Percentiles rank a stretch among this genome's conserved stretches.
These are phyloP conservation scores for Leptographium procerum DNA, from an alignment of 2,329 filamentous ascomycete species.

Conservation along the genomic window DNA sequence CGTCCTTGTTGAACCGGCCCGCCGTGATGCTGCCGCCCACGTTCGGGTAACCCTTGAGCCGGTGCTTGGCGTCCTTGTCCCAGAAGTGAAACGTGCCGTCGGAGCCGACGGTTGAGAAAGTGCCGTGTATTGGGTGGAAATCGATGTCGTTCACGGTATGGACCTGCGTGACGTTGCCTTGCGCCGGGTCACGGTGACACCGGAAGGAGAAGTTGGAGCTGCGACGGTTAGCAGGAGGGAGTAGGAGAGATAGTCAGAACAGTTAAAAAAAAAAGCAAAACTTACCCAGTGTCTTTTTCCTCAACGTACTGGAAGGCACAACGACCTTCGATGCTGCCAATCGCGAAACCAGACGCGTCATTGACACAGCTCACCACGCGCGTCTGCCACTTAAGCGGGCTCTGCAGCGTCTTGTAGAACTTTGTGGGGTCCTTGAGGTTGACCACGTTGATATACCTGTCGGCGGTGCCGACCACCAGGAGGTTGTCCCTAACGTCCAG, in stretches of 20 bases:
- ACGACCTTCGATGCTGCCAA: conserved; percentile 91
- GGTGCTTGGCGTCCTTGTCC: conserved; percentile 86
- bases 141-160: conserved; percentile 95
- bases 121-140: conserved; percentile 92
- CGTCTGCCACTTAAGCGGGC: conserved; percentile 96
- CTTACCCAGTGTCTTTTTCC: conserved; percentile 73
- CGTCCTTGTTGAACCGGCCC: conserved; percentile 82
- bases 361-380: conserved; percentile 89
- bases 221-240: conserved; percentile 5
- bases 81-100: conserved; percentile 97
- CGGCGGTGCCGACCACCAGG: conserved; percentile 83
- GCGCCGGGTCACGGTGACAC: conserved; percentile 78
- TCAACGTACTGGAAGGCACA: conserved; percentile 98
- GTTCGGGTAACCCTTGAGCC: conserved; percentile 76
- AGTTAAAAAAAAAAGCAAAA: not conserved
- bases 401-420: conserved; percentile 94
- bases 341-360: conserved; percentile 82
- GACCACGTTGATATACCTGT: conserved; percentile 92
- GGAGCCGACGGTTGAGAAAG: conserved; percentile 92
- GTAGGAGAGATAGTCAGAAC: not conserved
- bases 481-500: conserved; percentile 86
- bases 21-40: conserved; percentile 80
- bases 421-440: conserved; percentile 79
- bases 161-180: conserved; percentile 72
- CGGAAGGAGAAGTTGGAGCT: conserved; percentile 98